phyloP scores from a whole-genome alignment of 345 rosid species.

The Bruguiera parviflora region DNA sequence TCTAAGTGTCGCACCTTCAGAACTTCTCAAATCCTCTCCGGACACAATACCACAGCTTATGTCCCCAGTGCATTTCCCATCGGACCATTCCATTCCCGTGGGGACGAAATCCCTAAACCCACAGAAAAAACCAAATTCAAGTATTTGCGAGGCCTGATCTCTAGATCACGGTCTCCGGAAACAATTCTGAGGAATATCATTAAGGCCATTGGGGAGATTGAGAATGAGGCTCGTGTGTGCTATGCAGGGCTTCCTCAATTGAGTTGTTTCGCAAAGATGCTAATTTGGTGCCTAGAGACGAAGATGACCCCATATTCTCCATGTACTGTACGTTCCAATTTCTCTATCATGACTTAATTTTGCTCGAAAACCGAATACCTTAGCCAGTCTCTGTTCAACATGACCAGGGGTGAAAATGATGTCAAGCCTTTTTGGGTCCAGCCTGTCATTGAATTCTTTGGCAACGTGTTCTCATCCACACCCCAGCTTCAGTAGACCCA shows the following conservation, averaged over 20 bases:
- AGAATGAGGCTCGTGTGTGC: constrained; percentile 17
- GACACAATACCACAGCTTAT: constrained; percentile 24
- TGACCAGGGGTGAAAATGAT: not conserved
- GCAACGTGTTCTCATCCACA: not conserved
- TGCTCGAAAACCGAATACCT: constrained; percentile 36
- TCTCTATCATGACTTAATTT: constrained; percentile 32
- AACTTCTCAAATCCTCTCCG: constrained; percentile 18
- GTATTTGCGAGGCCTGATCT: constrained; percentile 23
- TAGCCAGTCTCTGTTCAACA: constrained; percentile 16
- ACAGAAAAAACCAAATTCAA: constrained; percentile 21
- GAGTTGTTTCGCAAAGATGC: constrained; percentile 22
- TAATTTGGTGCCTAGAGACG: not conserved
- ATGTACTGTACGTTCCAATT: constrained; percentile 29
- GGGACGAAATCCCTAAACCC: not conserved
- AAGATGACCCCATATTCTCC: constrained; percentile 24
- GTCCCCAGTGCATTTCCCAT: constrained; percentile 28
- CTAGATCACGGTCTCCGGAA: not conserved
- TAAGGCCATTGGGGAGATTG: not conserved
- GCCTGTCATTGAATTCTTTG: constrained; percentile 1
- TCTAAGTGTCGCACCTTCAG: constrained; percentile 20
- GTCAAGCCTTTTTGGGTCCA: not conserved
- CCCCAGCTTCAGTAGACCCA: not conserved
- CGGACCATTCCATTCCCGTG: constrained; percentile 25
- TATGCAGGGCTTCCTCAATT: constrained; percentile 23
- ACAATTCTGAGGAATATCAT: not conserved